Percentiles rank a stretch among this genome's conserved stretches.
Evolutionary conservation across 164 flowering plant genomes (phyloP).

Genomic region (Sedum album): DNA sequence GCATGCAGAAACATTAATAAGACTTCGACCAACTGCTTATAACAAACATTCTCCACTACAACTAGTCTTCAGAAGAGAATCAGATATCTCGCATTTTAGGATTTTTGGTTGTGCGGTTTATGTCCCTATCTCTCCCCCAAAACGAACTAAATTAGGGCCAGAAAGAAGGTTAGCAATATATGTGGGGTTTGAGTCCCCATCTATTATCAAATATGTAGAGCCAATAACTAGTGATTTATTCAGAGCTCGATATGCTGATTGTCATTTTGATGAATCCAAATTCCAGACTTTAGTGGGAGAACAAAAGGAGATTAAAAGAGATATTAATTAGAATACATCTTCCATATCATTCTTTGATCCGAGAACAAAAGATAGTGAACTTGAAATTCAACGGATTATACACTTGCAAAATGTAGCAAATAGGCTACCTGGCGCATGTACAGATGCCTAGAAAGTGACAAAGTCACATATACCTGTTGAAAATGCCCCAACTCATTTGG

Average conservation of each 20-base stretch:
- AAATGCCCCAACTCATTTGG: background rate
- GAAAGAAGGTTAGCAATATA: slow-evolving; percentile 1
- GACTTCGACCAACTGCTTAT: too few relatives aligned
- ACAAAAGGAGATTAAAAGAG: background rate
- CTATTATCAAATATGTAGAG: slow-evolving; percentile 15
- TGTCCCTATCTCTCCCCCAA: too few relatives aligned
- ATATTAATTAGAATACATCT: background rate
- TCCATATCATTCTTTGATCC: background rate
- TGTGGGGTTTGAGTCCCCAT: slow-evolving; percentile 11
- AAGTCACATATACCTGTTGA: background rate
- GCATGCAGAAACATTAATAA: too few relatives aligned
- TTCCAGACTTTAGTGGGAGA: background rate
- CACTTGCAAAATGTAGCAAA: background rate
- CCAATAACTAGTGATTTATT: background rate
- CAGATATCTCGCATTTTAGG: too few relatives aligned
- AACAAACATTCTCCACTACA: too few relatives aligned
- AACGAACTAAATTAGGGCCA: slow-evolving; percentile 5
- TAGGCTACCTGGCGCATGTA: background rate
- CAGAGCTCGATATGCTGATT: background rate
- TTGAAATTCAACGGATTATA: background rate
- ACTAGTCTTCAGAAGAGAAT: too few relatives aligned
- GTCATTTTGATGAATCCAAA: background rate
- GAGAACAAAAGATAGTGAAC: background rate
- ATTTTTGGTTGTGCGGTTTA: too few relatives aligned
- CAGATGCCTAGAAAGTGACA: background rate